Evolutionary conservation across 164 flowering plant genomes (phyloP).

Genomic region (Berberis vulgaris): DNA sequence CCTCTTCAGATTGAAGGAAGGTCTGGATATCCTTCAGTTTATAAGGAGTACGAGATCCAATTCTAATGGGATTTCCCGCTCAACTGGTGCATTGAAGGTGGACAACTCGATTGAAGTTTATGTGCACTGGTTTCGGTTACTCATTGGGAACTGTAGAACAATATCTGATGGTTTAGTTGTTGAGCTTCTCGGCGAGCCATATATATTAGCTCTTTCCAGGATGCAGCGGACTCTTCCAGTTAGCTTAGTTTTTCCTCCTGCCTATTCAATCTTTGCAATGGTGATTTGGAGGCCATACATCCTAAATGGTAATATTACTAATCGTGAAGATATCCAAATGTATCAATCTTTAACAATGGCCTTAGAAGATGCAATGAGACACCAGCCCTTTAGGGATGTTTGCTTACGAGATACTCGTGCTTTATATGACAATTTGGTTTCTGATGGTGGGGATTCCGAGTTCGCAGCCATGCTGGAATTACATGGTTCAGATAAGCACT

Average conservation of each 20-base stretch:
- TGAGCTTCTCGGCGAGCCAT: constrained; percentile 83
- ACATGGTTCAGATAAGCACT: constrained; percentile 46
- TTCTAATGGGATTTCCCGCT: constrained; percentile 79
- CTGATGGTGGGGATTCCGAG: constrained; percentile 76
- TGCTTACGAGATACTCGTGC: constrained; percentile 66
- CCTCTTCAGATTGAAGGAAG: constrained; percentile 74
- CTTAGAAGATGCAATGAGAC: constrained; percentile 64
- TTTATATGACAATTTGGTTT: constrained; percentile 62
- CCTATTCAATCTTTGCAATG: constrained; percentile 81
- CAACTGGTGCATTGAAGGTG: constrained; percentile 43
- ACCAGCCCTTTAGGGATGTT: constrained; percentile 82
- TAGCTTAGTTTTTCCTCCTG: constrained; percentile 76
- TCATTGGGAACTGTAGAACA: constrained; percentile 81
- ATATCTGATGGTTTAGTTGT: constrained; percentile 75
- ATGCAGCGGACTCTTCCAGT: constrained; percentile 88
- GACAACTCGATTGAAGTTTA: constrained; percentile 64
- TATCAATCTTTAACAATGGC: constrained; percentile 50
- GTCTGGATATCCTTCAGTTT: constrained; percentile 72
- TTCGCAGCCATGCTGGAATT: constrained; percentile 70
- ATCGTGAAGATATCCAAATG: constrained; percentile 61
- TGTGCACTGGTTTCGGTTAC: constrained; percentile 92
- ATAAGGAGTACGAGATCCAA: constrained; percentile 50
- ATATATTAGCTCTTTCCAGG: constrained; percentile 67
- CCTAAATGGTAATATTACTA: constrained; percentile 24
- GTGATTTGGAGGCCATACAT: constrained; percentile 75